Evolutionary conservation across 352 stramenopile genomes (phyloP), one percentile per base, ranked within the genome.

Genomic region (Phytophthora ramorum): DNA sequence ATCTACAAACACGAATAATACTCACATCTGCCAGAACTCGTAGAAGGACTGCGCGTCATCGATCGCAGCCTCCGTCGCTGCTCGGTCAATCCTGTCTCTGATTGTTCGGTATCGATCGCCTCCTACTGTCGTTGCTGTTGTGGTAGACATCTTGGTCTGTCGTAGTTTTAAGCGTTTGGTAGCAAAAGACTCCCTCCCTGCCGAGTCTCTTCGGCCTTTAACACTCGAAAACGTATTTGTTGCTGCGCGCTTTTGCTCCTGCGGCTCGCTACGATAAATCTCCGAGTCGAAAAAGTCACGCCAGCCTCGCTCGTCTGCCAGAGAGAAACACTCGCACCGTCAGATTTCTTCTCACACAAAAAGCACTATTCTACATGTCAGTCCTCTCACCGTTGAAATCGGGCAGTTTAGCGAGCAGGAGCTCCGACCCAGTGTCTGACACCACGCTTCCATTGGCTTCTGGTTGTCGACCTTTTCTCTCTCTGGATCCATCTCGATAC

Each of bases 261-360:
- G 19, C 7, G 19, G 24, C 2, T 71, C 60, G 9, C 51, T 62
- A 22, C 63, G 58, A 48, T 85, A 85, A 52, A 85, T 85, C 20
- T 82, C 59, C 4, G 73, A 75, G 38, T 85, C 76, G 45, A 85
- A 85, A 59, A 85, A 85, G 26, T 82, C 59, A 6, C 73, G 70
- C 76, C 76, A 85, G 6, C 73, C 76, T 24, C 54, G 46, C 58
- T 82, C 76, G 47, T 85, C 76, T 85, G 56, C 14, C 69, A 26
- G 32, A 50, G 32, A 50, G 5, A 44, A 40, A 50, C 3, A 35
- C 2, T 37, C 28, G 35, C 19, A 63, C 16, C 10, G 57, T 76
- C 22, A 66, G 43, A 37, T 58, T 12, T 17, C 32, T 16, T 22
- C 4, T 35, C 2, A 58, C 38, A 40, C n/a, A 32, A 6, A 32